Base-by-base conservation (phyloP, 805 yeast genomes). In the Metschnikowia similis region DNA sequence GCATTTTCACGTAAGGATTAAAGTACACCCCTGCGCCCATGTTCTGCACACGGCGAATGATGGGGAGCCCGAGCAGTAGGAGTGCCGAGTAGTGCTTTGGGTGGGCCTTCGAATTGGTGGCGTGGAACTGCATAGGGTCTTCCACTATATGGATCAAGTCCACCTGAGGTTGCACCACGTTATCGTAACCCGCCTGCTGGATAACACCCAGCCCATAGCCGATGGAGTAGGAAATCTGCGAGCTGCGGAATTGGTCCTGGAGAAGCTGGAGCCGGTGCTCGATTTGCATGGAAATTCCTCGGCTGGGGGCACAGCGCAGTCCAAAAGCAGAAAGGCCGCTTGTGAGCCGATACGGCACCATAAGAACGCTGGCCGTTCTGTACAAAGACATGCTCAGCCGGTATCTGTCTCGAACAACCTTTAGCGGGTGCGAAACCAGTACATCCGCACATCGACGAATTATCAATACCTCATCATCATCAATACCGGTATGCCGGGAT, bases 131-230 rank as follows among this genome's bases (percentile, higher is more conserved):
- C 31, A 72, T 71, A 2, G 95, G 82, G 61, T 84, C 79, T 0
- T 85, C 77, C 2, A 91, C 97, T 1, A 88, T 89, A 59, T 87
- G 83, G 10, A 92, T 86, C 66, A 94, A 67, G 65, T 94, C 99
- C 10, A 89, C 80, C 65, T 94, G 98, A 0, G 90, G 85, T 34
- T 76, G 75, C 29, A 45, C 31, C 10, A 63, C 56, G 3, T 57
- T 56, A 2, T 56, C 58, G 55, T 79, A 76, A 5, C 74, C 71
- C 1, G 57, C 59, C 65, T 92, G 99, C 35, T 81, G 76, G 60
- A 94, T 87, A 1, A 94, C 96, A 4, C 96, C 96, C 7, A 96
- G 87, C 2, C 99, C 99, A 66, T 92, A 92, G 0, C 97, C 99
- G 67, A 92, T 87, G 0, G 96, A 84, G 59, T 81, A 87, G 48